Evolutionary conservation across 2,329 filamentous ascomycete genomes (phyloP).

Genomic region (Ophiostoma himal-ulmi): DNA sequence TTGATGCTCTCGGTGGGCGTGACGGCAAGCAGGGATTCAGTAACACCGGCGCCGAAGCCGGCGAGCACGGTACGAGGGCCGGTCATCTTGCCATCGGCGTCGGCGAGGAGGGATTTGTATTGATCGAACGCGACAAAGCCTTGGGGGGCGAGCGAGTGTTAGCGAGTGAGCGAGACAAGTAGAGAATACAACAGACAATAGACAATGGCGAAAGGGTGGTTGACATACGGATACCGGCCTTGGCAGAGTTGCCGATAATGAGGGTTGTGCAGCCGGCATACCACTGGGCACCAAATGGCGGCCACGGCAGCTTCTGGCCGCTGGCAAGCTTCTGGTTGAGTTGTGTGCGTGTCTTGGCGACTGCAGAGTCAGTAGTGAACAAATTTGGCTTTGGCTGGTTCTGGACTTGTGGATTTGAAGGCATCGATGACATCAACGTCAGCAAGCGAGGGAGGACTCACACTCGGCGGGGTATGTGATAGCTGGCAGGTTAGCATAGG

Average conservation of each 20-base stretch:
- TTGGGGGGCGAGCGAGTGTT: background rate
- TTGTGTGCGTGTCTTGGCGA: constrained; percentile 92
- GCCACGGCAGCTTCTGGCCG: constrained; percentile 86
- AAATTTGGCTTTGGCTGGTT: constrained; percentile 16
- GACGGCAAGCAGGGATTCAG: constrained; percentile 86
- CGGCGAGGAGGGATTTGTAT: constrained; percentile 77
- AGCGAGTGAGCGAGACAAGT: background rate
- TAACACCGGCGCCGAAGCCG: constrained; percentile 90
- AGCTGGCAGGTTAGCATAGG: constrained; percentile 37
- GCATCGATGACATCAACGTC: background rate
- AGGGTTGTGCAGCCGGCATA: constrained; percentile 96
- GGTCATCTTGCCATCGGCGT: constrained; percentile 79
- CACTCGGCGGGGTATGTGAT: constrained; percentile 95
- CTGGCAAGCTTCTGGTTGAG: constrained; percentile 78
- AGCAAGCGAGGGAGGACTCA: constrained; percentile 38
- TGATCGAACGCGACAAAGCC: constrained; percentile 92
- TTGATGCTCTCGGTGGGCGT: constrained; percentile 98
- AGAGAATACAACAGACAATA: background rate
- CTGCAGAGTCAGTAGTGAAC: constrained; percentile 37
- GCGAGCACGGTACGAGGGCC: constrained; percentile 87
- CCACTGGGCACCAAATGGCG: constrained; percentile 89
- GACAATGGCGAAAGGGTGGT: constrained; percentile 39
- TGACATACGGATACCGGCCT: constrained; percentile 67
- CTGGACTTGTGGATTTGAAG: background rate
- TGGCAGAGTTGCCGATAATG: constrained; percentile 93